phyloP scores from a whole-genome alignment of 345 rosid genomes.

The Corchorus capsularis region DNA sequence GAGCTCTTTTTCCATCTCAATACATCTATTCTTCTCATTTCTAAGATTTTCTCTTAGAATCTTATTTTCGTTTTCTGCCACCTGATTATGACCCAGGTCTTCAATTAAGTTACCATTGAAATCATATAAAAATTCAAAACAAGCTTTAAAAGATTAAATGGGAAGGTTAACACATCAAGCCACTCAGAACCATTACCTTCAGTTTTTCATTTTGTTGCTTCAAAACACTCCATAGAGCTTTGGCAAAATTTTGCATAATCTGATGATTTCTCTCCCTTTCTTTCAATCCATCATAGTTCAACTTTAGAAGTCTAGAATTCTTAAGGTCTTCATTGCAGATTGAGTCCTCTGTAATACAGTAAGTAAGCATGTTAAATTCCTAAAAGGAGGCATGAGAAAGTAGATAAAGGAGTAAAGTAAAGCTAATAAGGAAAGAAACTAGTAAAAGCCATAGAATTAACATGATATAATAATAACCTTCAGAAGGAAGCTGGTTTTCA shows the following conservation, averaged over 20 bases:
- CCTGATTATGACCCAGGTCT: constrained; percentile 39
- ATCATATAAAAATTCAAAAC: constrained; percentile 1
- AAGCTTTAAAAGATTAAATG: neutral
- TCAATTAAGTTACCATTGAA: constrained; percentile 2
- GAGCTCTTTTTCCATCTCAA: constrained; percentile 57
- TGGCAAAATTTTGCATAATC: constrained; percentile 67
- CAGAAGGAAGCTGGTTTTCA: constrained; percentile 27
- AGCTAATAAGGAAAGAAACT: neutral
- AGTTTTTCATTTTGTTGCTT: constrained; percentile 73
- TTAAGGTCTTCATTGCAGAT: constrained; percentile 25
- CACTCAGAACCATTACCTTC: constrained; percentile 44
- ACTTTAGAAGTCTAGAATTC: constrained; percentile 19
- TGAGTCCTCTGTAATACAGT: constrained; percentile 28
- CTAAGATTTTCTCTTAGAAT: constrained; percentile 51
- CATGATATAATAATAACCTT: constrained; percentile 37
- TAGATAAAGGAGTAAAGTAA: neutral
- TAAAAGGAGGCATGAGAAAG: neutral
- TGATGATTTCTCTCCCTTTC: constrained; percentile 48
- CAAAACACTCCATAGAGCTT: constrained; percentile 75
- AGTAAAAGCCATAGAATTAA: constrained; percentile 8
- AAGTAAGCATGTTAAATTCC: constrained; percentile 4
- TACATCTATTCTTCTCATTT: constrained; percentile 50
- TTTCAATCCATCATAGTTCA: constrained; percentile 28
- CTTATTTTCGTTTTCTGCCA: constrained; percentile 60
- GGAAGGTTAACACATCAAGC: constrained; percentile 17